phyloP scores from a whole-genome alignment of 306 rosid species.

The Macrotyloma uniflorum region DNA sequence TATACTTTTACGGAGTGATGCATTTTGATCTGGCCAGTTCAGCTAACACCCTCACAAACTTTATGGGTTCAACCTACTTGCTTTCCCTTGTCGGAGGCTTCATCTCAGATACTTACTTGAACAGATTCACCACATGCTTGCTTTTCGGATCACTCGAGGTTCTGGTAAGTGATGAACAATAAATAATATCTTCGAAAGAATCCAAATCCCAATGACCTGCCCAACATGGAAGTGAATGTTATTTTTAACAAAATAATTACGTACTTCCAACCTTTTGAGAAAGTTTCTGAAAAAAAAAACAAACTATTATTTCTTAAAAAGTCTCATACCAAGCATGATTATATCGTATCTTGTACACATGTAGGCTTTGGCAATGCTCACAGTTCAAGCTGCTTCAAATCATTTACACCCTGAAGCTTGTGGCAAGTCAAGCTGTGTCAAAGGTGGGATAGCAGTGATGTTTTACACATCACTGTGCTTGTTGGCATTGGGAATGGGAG shows the following conservation, averaged over 20 bases:
- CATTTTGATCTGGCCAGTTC: conserved; percentile 61
- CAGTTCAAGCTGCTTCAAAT: conserved; percentile 60
- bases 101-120: conserved; percentile 79
- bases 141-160: conserved; percentile 69
- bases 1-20: conserved; percentile 66
- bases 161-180: conserved; percentile 48
- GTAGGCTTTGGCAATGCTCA: conserved; percentile 63
- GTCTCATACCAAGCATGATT: not conserved
- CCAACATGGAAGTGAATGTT: not conserved
- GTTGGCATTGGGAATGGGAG: conserved; percentile 74
- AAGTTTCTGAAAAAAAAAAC: not conserved
- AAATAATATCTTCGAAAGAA: not conserved
- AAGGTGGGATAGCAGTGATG: conserved; percentile 56
- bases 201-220: conserved; percentile 20
- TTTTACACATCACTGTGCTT: conserved; percentile 61
- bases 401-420: conserved; percentile 56
- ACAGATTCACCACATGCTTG: conserved; percentile 66
- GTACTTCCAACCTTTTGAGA: not conserved
- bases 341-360: not conserved
- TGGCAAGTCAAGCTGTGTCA: conserved; percentile 55
- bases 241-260: not conserved
- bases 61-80: conserved; percentile 76
- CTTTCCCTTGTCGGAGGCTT: conserved; percentile 81
- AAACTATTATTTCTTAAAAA: not conserved
- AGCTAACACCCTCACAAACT: conserved; percentile 84